phyloP scores from a whole-genome alignment of 768 basidiomycete species.

The Melanogaster broomeanus region DNA sequence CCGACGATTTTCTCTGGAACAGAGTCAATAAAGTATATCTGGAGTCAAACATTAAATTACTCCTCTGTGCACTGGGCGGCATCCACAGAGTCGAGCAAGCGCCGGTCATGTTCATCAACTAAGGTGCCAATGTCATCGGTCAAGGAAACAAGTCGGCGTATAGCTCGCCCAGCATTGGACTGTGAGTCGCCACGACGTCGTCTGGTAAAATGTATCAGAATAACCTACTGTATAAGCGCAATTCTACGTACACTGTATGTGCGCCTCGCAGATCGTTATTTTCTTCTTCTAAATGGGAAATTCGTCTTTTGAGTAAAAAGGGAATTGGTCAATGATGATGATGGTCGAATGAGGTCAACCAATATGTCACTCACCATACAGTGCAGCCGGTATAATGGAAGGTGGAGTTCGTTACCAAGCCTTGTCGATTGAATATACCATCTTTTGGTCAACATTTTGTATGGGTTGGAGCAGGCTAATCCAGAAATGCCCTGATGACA shows the following conservation, averaged over 20 bases:
- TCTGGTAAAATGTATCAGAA: background rate
- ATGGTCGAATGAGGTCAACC: too few relatives aligned
- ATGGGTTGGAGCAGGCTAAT: too few relatives aligned
- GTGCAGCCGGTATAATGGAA: too few relatives aligned
- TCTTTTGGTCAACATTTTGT: too few relatives aligned
- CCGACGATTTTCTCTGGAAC: conserved; percentile 1
- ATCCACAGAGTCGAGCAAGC: background rate
- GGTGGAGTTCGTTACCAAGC: too few relatives aligned
- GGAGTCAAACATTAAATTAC: background rate
- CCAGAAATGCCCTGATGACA: too few relatives aligned
- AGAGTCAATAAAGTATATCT: background rate
- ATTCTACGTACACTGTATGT: background rate
- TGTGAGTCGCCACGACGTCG: too few relatives aligned
- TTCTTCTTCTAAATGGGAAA: conserved; percentile 7
- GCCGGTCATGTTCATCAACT: conserved; percentile 7
- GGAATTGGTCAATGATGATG: too few relatives aligned
- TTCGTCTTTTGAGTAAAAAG: conserved; percentile 4
- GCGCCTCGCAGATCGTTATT: background rate
- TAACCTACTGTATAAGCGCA: background rate
- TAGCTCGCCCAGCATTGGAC: background rate
- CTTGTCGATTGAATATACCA: too few relatives aligned
- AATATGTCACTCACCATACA: too few relatives aligned
- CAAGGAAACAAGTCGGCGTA: conserved; percentile 10
- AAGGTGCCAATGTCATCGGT: background rate
- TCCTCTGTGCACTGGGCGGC: background rate